A percentile compares a stretch with the other conserved stretches of the same genome.
phyloP scores from a whole-genome alignment of 306 rosid species.

The Medicago ruthenica region DNA sequence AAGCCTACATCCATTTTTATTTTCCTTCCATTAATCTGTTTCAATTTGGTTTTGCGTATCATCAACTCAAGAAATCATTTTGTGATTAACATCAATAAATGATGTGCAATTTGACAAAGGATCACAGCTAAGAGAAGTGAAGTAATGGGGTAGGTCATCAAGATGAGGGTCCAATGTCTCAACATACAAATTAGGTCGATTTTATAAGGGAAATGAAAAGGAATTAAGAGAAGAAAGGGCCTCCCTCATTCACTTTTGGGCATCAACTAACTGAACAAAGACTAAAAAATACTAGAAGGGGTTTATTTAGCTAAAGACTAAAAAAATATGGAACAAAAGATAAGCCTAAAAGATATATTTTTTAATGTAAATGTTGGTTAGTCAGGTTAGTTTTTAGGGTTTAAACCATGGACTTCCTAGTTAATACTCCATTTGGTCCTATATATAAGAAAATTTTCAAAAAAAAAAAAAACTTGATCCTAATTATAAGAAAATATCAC shows the following conservation, averaged over 20 bases:
- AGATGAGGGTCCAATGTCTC: slow-evolving; percentile 23
- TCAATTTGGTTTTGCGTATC: not conserved
- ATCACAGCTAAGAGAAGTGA: slow-evolving; percentile 5
- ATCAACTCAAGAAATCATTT: slow-evolving; percentile 13
- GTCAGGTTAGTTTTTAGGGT: too few species aligned
- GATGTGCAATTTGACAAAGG: slow-evolving; percentile 25
- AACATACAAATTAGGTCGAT: not conserved
- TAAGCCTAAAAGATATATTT: too few species aligned
- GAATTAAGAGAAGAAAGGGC: not conserved
- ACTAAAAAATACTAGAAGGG: not conserved
- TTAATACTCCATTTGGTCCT: too few species aligned
- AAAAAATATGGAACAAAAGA: too few species aligned
- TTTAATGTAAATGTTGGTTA: too few species aligned
- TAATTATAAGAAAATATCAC: too few species aligned
- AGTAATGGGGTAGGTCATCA: slow-evolving; percentile 19
- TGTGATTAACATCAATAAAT: slow-evolving; percentile 31
- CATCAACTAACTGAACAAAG: not conserved
- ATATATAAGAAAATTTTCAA: too few species aligned
- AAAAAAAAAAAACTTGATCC: too few species aligned
- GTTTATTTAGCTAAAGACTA: too few species aligned
- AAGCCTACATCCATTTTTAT: not conserved
- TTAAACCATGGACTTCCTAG: too few species aligned
- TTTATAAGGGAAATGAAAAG: not conserved
- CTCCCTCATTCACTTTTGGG: not conserved
- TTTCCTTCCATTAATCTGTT: not conserved